Percentiles rank a stretch among this genome's conserved stretches.
Evolutionary conservation across 139 green algal genomes (phyloP).

Genomic region (Chlorella sp.): DNA sequence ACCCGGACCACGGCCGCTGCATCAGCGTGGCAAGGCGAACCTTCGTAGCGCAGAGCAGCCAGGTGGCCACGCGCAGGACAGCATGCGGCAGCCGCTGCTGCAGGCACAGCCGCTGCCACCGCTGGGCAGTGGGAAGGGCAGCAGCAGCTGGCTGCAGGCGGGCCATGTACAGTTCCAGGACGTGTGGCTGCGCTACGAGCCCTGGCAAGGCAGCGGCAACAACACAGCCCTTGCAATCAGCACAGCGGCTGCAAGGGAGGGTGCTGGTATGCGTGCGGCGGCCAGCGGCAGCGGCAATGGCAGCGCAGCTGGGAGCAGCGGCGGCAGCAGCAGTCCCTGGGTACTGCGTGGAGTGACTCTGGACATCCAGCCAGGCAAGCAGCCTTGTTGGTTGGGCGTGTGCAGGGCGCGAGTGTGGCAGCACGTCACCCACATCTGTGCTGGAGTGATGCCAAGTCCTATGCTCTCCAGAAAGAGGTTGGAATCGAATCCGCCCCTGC

Average conservation of each 20-base stretch:
- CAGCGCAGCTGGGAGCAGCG: background rate
- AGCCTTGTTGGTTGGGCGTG: too few species aligned
- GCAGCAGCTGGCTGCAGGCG: slow-evolving; percentile 8
- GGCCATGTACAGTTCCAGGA: slow-evolving; percentile 38
- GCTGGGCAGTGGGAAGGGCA: background rate
- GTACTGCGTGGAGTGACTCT: slow-evolving; percentile 59
- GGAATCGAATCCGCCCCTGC: too few species aligned
- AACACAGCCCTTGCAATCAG: too few species aligned
- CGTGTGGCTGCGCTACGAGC: slow-evolving; percentile 64
- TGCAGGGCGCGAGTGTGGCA: too few species aligned
- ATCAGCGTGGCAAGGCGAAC: slow-evolving; percentile 3
- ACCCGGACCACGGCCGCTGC: background rate
- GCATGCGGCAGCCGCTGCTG: background rate
- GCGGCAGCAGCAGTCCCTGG: background rate
- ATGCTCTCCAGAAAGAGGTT: too few species aligned
- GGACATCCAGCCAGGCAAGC: slow-evolving; percentile 36
- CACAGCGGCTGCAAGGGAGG: background rate
- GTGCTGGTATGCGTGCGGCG: background rate
- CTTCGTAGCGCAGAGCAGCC: slow-evolving; percentile 18
- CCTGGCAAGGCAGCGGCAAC: background rate
- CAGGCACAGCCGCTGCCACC: background rate
- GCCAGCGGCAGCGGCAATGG: background rate
- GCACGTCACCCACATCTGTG: too few species aligned
- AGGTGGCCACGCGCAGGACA: too few species aligned
- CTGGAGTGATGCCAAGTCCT: too few species aligned